Evolutionary conservation across 371 early-diverging fungal species (phyloP), one percentile per base, ranked within the genome.

Genomic region (Mucor circinelloides): DNA sequence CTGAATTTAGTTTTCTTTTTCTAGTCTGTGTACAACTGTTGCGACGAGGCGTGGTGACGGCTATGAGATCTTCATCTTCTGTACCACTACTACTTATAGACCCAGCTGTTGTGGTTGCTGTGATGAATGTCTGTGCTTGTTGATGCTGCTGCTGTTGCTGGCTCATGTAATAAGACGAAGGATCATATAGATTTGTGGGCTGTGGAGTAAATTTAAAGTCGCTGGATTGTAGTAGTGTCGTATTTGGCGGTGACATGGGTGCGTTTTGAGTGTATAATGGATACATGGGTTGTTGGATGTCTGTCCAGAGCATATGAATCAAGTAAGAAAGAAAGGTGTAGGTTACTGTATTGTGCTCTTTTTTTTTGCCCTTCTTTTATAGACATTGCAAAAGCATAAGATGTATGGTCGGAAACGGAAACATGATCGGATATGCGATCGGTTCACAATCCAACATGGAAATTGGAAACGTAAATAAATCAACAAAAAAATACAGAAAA

Each of bases 251-350:
- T 19, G 56, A 52, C 52, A 52, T 52, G 52, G 52, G 12, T 52
- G 27, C 27, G 27, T 13, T 27, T 10, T 23, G 12, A 38, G n/a
- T 40, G 38, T 63, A 10, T 25, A 27, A 38, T 28, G 40, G 15
- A 40, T 67, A 67, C 55, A 61, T 61, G 9, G 55, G 38, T 60
- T 60, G 61, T 32, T 60, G 67, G 55, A 67, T 40, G 50, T 67
- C 67, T 60, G 60, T 17, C 60, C 67, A 67, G 40, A 67, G 60
- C 67, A 67, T 67, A 19, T 15, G 40, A 44, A 21, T 8, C 0
- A 23, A 57, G 40, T 36, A 30, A 10, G 48, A 21, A 7, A 48
- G 42, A 40, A 31, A 40, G 36, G 38, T 19, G 28, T 10, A 23
- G 23, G 19, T 8, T 23, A 19, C 8, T 48, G 48, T 12, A 48